Evolutionary conservation across 2,329 filamentous ascomycete species (phyloP).

Genomic region (Cyphellophora europaea): DNA sequence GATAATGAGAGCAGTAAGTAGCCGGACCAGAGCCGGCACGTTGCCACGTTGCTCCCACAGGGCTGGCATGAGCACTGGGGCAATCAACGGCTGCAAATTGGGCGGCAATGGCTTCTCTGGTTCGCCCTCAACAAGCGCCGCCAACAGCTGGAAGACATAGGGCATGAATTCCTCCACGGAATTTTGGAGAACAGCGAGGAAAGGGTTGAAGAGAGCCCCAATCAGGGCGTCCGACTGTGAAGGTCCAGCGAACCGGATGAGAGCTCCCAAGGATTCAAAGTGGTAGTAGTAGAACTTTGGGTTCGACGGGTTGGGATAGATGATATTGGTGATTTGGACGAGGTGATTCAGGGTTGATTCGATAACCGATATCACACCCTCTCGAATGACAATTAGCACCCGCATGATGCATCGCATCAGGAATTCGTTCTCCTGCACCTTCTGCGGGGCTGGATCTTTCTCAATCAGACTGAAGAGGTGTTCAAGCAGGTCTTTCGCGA

Average conservation of each 20-base stretch:
- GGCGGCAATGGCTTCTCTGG: slow-evolving; percentile 67
- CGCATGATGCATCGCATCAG: slow-evolving; percentile 98
- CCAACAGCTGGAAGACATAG: slow-evolving; percentile 92
- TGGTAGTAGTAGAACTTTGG: slow-evolving; percentile 98
- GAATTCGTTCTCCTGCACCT: slow-evolving; percentile 98
- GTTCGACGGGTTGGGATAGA: slow-evolving; percentile 92
- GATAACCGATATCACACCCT: slow-evolving; percentile 63
- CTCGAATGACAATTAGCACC: slow-evolving; percentile 86
- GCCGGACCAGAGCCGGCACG: slow-evolving; percentile 77
- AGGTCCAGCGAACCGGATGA: slow-evolving; percentile 64
- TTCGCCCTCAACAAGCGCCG: slow-evolving; percentile 79
- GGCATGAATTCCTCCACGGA: slow-evolving; percentile 91
- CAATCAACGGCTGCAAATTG: slow-evolving; percentile 71
- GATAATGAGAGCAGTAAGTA: slow-evolving; percentile 75
- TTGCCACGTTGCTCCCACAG: slow-evolving; percentile 92
- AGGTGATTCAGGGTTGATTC: slow-evolving; percentile 77
- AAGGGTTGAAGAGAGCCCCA: slow-evolving; percentile 70
- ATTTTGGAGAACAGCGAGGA: slow-evolving; percentile 68
- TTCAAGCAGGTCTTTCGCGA: slow-evolving; percentile 75
- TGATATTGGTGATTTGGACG: slow-evolving; percentile 81
- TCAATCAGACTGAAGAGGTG: slow-evolving; percentile 90
- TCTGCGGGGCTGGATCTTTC: slow-evolving; percentile 72
- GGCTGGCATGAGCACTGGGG: slow-evolving; percentile 66
- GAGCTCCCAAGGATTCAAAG: slow-evolving; percentile 85
- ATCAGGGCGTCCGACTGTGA: slow-evolving; percentile 61